A percentile compares a stretch with the other conserved stretches of the same genome.
Evolutionary conservation across 192 early-diverging fungal species (phyloP).

Genomic region (Umbelopsis ramanniana): DNA sequence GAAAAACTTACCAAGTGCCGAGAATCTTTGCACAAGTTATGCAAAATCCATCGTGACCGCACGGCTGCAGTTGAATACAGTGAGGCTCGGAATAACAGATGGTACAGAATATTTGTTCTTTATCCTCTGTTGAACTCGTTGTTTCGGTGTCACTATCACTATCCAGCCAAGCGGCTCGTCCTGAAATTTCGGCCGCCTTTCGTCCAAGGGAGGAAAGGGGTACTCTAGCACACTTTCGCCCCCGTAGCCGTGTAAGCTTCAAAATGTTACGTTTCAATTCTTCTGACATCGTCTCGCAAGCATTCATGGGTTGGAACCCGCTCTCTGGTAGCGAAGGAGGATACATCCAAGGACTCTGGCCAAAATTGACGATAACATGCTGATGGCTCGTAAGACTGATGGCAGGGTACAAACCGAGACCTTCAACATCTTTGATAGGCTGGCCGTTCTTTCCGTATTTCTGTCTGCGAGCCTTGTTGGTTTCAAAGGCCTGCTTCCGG

Average conservation of each 20-base stretch:
- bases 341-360: slow-evolving; percentile 50
- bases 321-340: slow-evolving; percentile 32
- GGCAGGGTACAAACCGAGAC: slow-evolving; percentile 66
- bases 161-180: background rate
- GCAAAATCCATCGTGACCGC: slow-evolving; percentile 36
- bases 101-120: slow-evolving; percentile 27
- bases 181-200: slow-evolving; percentile 1
- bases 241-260: slow-evolving; percentile 3
- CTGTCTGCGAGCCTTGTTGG: background rate
- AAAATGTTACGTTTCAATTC: slow-evolving; percentile 4
- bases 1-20: slow-evolving; percentile 29
- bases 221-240: background rate
- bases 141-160: slow-evolving; percentile 9
- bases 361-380: slow-evolving; percentile 73
- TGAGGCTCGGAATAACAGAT: slow-evolving; percentile 42
- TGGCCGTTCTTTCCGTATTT: slow-evolving; percentile 4
- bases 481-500: slow-evolving; percentile 1
- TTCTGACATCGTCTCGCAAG: background rate
- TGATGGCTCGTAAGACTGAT: slow-evolving; percentile 76
- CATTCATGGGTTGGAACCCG: background rate
- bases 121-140: background rate
- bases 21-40: slow-evolving; percentile 30
- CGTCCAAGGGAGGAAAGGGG: background rate
- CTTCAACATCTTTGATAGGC: slow-evolving; percentile 40
- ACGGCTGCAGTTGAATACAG: slow-evolving; percentile 31